Evolutionary conservation across 2,329 filamentous ascomycete species (phyloP), one percentile per base, ranked within the genome.

Genomic region (Fusarium tricinctum): DNA sequence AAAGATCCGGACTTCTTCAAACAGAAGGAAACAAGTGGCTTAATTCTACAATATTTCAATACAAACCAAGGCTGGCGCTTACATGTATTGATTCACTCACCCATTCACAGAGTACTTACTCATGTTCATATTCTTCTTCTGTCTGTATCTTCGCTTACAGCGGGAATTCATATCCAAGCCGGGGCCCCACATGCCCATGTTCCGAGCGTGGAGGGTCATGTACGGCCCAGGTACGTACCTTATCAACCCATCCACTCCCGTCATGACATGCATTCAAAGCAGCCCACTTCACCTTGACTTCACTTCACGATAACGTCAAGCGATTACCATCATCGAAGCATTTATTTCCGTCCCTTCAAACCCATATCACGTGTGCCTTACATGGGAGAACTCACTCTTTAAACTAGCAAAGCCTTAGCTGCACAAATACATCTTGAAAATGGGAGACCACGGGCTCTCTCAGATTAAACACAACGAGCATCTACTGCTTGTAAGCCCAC

Each of bases 401-500:
- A 20, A 46, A 43, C 20, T 51, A 22, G 14, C 23, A 23, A 22
- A 42, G 8, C 17, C 20, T 28, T 7, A 10, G 17, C 19, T 26
- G 8, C 42, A 30, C 17, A 26, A 47, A 38, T 22, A 55, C 23
- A 22, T 45, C 19, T 30, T 58, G 72, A 80, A 64, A 42, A 90
- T 90, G 88, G 87, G 83, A 43, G 86, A 89, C 75, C 82, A 85
- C 73, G 84, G 86, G 74, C 87, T 87, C 56, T 88, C 88, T 50
- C 90, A 89, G 79, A 86, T 94, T 72, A 91, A 92, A 74, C 90
- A 92, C 71, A 89, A 90, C 73, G 88, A 89, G 67, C 92, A 95
- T 76, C 85, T 94, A 47, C 86, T 94, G 60, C 88, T 95, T 55
- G 91, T 92, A 83, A 61, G 52, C 63, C 54, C 52, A 44, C 22